A percentile compares a stretch with the other conserved stretches of the same genome.
Conservation (phyloP, 2,329 filamentous ascomycete species). For the Phialophora chinensis region DNA sequence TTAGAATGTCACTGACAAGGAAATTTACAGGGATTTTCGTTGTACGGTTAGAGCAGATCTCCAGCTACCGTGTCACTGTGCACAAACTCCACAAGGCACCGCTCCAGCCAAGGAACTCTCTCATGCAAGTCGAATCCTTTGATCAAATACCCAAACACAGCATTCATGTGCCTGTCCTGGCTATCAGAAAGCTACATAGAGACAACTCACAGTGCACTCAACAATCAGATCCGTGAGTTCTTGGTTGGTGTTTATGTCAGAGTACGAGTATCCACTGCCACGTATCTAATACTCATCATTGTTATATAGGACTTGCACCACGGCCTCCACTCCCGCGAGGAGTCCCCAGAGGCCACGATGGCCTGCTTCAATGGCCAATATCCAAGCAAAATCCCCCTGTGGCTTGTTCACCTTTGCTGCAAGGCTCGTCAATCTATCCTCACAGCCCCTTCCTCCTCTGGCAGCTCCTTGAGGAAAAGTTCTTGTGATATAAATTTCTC, state of each 20-base stretch:
- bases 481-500: not conserved
- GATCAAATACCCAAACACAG: not conserved
- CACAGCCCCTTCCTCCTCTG: not conserved
- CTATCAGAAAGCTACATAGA: not conserved
- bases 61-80: not conserved
- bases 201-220: not conserved
- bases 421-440: constrained; percentile 25
- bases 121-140: not conserved
- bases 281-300: constrained; percentile 1
- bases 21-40: constrained; percentile 11
- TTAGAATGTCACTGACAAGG: constrained; percentile 8
- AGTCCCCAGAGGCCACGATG: not conserved
- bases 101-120: not conserved
- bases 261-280: not conserved
- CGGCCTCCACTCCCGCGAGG: not conserved
- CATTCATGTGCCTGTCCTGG: not conserved
- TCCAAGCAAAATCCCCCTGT: not conserved
- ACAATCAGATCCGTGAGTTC: not conserved
- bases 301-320: not conserved
- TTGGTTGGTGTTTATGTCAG: not conserved
- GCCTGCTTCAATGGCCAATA: not conserved
- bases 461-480: not conserved
- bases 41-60: constrained; percentile 2
- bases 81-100: not conserved
- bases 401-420: constrained; percentile 7